A percentile compares a stretch with the other conserved stretches of the same genome.
Conservation (phyloP, 1,139 yeast genomes). For the Debaryomycetaceae sp. region DNA sequence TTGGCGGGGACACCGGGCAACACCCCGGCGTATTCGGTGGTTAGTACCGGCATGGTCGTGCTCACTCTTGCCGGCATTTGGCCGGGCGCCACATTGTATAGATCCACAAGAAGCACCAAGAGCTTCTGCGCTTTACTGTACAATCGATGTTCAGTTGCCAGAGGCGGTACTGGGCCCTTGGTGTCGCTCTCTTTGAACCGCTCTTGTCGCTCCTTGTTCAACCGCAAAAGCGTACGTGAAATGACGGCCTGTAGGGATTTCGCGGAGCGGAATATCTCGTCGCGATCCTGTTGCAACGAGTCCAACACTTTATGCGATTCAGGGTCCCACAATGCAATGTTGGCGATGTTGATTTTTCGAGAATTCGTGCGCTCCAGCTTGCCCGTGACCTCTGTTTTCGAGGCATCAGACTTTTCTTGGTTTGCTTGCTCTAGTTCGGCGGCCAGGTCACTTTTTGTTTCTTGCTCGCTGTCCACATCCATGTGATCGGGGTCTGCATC, state of each 20-base stretch:
- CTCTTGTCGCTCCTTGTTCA: constrained; percentile 54
- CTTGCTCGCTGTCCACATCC: constrained; percentile 2
- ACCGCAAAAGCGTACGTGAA: constrained; percentile 42
- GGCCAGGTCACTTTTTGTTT: constrained; percentile 1
- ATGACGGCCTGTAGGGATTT: constrained; percentile 37
- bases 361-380: not conserved
- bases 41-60: constrained; percentile 53
- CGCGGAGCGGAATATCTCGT: constrained; percentile 16
- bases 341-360: constrained; percentile 17
- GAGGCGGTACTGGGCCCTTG: constrained; percentile 19
- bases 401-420: constrained; percentile 4
- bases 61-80: constrained; percentile 25
- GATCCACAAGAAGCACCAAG: constrained; percentile 20
- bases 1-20: constrained; percentile 51
- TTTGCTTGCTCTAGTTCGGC: constrained; percentile 4
- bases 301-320: constrained; percentile 15
- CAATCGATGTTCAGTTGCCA: constrained; percentile 16
- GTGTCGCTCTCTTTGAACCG: constrained; percentile 32
- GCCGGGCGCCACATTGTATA: constrained; percentile 15
- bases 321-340: constrained; percentile 30
- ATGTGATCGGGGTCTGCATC: constrained; percentile 1
- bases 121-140: constrained; percentile 34
- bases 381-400: constrained; percentile 3
- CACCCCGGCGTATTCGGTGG: constrained; percentile 67
- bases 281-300: constrained; percentile 17